Base-by-base conservation (phyloP, 192 early-diverging fungal genomes). In the Haplosporangium gracile region DNA sequence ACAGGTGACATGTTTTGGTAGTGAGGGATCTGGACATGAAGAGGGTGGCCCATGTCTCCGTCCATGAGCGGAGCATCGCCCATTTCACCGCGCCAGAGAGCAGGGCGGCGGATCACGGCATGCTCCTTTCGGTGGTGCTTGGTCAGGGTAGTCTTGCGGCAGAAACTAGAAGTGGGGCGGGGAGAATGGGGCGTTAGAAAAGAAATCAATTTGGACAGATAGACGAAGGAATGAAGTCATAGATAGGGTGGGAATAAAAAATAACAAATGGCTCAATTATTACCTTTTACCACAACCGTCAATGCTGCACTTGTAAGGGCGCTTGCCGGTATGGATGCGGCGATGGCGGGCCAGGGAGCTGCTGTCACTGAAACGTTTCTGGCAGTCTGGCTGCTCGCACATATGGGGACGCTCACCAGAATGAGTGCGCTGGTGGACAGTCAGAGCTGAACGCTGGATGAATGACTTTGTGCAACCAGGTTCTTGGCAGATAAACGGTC, bases 391-490 rank as follows among this genome's bases (percentile, higher is more conserved):
- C 63, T 93, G 88, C 87, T 93, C 91, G 84, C 95, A 96, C 70
- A 89, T 78, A 74, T 95, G 94, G 65, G 95, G 95, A 60, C 94
- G 90, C 83, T 95, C 94, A 39, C 95, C 95, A 20, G 95, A 92
- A 87, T 96, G 95, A 1, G 94, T 95, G 82, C 96, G 93, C 72
- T 91, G 85, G 85, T 97, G 96, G 36, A 97, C 95, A 6, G 93
- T 95, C 77, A 97, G 85, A 72, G 96, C 96, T 13, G 95, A 96
- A 65, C 94, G 90, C 92, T 97, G 78, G 85, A 97, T 96, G 73
- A 97, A 97, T 68, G 94, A 91, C 90, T 97, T 97, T 72, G 91
- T 93, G 82, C 96, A 97, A 57, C 89, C 90, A 45, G 83, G 81
- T 75, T 92, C 91, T 38, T 51, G 73, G 81, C 96, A 96, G 39